Evolutionary conservation across 768 basidiomycete species (phyloP), one percentile per base, ranked within the genome.

Genomic region (Neoboletus brunneissimus): DNA sequence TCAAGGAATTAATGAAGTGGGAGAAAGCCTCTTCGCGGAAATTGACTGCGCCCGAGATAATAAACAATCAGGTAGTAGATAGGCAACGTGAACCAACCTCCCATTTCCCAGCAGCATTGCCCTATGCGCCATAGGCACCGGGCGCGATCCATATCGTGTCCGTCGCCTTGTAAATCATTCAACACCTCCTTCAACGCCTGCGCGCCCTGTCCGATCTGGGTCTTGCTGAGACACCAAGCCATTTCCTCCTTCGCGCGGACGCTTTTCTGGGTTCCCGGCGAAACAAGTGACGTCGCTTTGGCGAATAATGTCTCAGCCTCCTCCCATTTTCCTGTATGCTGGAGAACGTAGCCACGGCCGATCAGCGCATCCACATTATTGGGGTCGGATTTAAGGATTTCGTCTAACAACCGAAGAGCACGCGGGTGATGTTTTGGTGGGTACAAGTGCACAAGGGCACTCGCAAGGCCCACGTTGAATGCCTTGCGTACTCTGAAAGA

Each of bases 391-490:
- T 74, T 62, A 0, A 98, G 80, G 16, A 96, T 79, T 5, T 86
- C 83, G 32, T 89, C 83, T 22, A 98, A 77, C 11, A 97, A 78
- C 18, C 79, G 75, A 25, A 87, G 74, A 1, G 97, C 96, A 50
- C 87, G 84, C 12, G 75, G 62, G 67, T 98, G 96, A 63, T 98
- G 88, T 64, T 94, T 94, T 0, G 96, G 96, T 29, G 95, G 86
- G 69, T 84, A 91, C 48, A 89, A 78, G 65, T 97, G 88, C 4
- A 93, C 89, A 16, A 97, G 79, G 5, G 91, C 84, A 0, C 84
- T 87, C 2, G 85, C 88, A 13, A 96, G 78, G 5, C 79, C 77
- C 12, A 85, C 79, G 56, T 93, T 85, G 66, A 97, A 83, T 4
- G 84, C 84, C 47, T 82, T 81, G 45, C 78, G 78, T 13, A 80